phyloP scores from a whole-genome alignment of 192 early-diverging fungal species.

The Podila horticola region DNA sequence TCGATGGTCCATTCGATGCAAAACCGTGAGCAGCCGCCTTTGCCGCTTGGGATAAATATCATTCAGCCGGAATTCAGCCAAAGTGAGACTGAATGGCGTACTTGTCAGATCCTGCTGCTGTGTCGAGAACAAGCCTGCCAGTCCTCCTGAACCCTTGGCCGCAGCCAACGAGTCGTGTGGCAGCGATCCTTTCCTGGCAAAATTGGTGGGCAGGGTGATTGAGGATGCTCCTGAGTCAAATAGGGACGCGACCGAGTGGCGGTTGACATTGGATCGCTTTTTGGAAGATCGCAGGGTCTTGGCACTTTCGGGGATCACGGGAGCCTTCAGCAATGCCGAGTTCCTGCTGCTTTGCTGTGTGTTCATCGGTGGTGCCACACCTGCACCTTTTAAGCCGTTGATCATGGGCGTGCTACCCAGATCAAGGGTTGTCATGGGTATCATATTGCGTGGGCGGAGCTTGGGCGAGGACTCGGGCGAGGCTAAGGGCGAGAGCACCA shows the following conservation, averaged over 20 bases:
- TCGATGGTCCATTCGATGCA: constrained; percentile 51
- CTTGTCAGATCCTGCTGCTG: constrained; percentile 32
- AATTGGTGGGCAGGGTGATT: constrained; percentile 28
- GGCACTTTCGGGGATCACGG: not conserved
- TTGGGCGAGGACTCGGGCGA: constrained; percentile 1
- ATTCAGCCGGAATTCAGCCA: constrained; percentile 51
- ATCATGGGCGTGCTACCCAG: not conserved
- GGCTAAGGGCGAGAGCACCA: constrained; percentile 3
- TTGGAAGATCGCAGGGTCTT: not conserved
- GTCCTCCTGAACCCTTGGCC: constrained; percentile 8
- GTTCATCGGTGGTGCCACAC: not conserved
- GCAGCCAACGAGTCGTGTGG: constrained; percentile 19
- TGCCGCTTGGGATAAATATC: constrained; percentile 53
- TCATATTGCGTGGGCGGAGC: not conserved
- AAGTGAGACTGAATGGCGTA: constrained; percentile 49
- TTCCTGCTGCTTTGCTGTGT: not conserved
- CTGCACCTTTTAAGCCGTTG: not conserved
- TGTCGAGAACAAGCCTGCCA: constrained; percentile 31
- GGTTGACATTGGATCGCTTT: not conserved
- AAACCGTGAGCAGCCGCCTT: constrained; percentile 36
- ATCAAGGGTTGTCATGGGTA: not conserved
- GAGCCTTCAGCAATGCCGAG: not conserved
- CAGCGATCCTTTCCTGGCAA: constrained; percentile 43
- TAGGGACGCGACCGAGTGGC: not conserved
- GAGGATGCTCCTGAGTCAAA: constrained; percentile 5